Conservation (phyloP, 2,329 filamentous ascomycete species). For the Penicillium sp. region DNA sequence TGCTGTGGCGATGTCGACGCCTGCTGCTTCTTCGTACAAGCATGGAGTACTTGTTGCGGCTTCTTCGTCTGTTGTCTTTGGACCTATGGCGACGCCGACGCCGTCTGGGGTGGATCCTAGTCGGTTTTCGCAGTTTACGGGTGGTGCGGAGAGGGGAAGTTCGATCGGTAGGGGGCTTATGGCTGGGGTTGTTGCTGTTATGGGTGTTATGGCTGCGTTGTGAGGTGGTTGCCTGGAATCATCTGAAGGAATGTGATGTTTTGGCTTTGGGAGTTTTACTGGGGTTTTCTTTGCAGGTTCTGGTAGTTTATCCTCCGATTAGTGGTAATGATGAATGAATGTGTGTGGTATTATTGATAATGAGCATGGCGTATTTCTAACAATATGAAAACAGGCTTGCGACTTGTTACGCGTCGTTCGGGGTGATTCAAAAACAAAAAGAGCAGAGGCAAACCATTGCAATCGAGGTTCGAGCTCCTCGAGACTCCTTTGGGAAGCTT, state of each 20-base stretch:
- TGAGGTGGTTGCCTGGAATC: conserved; percentile 4
- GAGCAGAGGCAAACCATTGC: not conserved
- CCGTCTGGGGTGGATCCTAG: conserved; percentile 19
- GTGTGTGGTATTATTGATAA: not conserved
- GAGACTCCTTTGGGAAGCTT: not conserved
- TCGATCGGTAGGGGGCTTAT: conserved; percentile 13
- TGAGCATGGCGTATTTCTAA: not conserved
- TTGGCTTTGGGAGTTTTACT: conserved; percentile 5
- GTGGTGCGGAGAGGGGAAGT: conserved; percentile 14
- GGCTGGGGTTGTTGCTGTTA: conserved; percentile 21
- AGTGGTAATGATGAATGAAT: conserved; percentile 21
- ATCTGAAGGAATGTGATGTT: not conserved
- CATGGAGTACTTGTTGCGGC: conserved; percentile 11
- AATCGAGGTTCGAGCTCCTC: not conserved
- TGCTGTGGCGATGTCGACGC: conserved; percentile 6
- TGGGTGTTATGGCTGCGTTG: conserved; percentile 25
- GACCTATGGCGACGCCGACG: conserved; percentile 15
- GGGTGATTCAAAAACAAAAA: not conserved
- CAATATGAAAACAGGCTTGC: not conserved
- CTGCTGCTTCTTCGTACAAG: conserved; percentile 1
- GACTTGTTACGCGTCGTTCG: not conserved
- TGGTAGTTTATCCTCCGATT: not conserved
- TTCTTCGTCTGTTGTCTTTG: conserved; percentile 16
- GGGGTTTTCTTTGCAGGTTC: conserved; percentile 3
- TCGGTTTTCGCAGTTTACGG: conserved; percentile 19